Conservation (phyloP, 306 rosid genomes). For the Rosa persica region DNA sequence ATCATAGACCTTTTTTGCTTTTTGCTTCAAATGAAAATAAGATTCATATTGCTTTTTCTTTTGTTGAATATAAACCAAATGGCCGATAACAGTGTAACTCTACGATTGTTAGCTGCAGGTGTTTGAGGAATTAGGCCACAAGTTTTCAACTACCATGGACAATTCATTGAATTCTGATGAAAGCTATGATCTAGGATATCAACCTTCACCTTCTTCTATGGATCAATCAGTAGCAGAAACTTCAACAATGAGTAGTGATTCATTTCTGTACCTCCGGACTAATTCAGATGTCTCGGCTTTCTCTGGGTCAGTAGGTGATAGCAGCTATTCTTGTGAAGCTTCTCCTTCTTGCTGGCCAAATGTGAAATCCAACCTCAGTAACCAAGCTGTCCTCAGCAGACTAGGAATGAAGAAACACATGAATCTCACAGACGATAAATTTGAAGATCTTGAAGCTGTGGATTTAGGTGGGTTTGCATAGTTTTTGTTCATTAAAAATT, state of each 20-base stretch:
- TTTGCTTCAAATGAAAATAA: slow-evolving; percentile 36
- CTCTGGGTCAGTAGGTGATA: slow-evolving; percentile 62
- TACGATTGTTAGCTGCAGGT: slow-evolving; percentile 51
- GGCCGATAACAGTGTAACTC: neutral
- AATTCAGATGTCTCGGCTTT: slow-evolving; percentile 67
- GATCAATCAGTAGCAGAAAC: slow-evolving; percentile 68
- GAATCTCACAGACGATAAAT: slow-evolving; percentile 34
- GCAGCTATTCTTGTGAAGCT: slow-evolving; percentile 55
- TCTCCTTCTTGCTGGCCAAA: slow-evolving; percentile 54
- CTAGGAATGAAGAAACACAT: slow-evolving; percentile 48
- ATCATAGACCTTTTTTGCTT: slow-evolving; percentile 54
- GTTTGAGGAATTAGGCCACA: slow-evolving; percentile 33
- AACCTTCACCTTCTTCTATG: slow-evolving; percentile 63
- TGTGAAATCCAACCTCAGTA: slow-evolving; percentile 34
- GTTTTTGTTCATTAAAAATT: slow-evolving; percentile 9
- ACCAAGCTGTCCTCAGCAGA: slow-evolving; percentile 46
- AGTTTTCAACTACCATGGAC: slow-evolving; percentile 46
- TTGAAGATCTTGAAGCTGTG: slow-evolving; percentile 51
- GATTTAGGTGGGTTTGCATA: slow-evolving; percentile 57
- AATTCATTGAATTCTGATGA: slow-evolving; percentile 51
- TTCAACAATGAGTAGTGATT: slow-evolving; percentile 62
- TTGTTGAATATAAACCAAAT: slow-evolving; percentile 22
- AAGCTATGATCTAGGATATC: slow-evolving; percentile 54
- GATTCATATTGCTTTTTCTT: slow-evolving; percentile 25
- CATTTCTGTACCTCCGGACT: slow-evolving; percentile 55